Evolutionary conservation across 2,329 filamentous ascomycete genomes (phyloP).

Genomic region (Phaeosphaeriaceae sp.): DNA sequence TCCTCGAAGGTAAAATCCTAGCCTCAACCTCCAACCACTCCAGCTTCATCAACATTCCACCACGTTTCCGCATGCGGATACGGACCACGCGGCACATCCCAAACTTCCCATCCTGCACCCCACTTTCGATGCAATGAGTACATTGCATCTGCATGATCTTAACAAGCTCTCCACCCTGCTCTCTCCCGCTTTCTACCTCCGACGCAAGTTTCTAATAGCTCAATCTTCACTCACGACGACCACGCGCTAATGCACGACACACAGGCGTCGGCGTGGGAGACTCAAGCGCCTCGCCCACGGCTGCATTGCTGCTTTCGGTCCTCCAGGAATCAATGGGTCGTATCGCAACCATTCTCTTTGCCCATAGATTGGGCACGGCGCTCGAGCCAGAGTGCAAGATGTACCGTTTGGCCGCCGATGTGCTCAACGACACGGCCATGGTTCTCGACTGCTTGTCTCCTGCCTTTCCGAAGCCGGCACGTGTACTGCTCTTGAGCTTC

Average conservation of each 20-base stretch:
- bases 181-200: neutral
- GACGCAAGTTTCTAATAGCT: neutral
- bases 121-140: constrained; percentile 1
- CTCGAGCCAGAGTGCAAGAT: constrained; percentile 91
- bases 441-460: constrained; percentile 85
- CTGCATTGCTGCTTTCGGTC: constrained; percentile 81
- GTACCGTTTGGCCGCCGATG: constrained; percentile 84
- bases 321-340: constrained; percentile 82
- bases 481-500: constrained; percentile 65
- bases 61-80: neutral
- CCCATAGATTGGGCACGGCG: constrained; percentile 78
- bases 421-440: constrained; percentile 88
- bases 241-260: constrained; percentile 12
- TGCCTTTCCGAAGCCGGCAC: constrained; percentile 66
- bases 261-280: constrained; percentile 83
- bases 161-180: neutral
- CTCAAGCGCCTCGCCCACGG: constrained; percentile 77
- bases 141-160: constrained; percentile 5
- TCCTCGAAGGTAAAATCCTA: constrained; percentile 68
- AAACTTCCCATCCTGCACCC: neutral
- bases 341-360: constrained; percentile 85
- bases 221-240: constrained; percentile 2
- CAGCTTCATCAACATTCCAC: neutral
- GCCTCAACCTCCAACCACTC: neutral
- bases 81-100: constrained; percentile 5